Evolutionary conservation across 495 filamentous ascomycete genomes (phyloP), one percentile per base, ranked within the genome.

Genomic region (Talaromyces nanjingensis): DNA sequence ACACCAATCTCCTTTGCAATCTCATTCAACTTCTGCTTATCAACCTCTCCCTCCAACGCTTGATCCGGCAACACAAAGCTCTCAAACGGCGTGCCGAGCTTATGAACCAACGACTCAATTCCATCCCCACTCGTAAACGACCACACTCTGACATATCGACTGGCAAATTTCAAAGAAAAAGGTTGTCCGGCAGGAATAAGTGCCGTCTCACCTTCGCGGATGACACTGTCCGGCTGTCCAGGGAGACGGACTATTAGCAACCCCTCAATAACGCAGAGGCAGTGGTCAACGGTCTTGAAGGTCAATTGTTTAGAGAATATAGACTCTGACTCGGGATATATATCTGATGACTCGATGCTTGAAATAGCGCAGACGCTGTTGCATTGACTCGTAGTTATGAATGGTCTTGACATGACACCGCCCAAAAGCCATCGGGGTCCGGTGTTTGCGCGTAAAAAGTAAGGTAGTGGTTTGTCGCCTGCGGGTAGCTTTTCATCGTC

Each of bases 61-160:
- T 42, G 37, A 42, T 42, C 37, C 37, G 37, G 37, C 37, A 42
- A 42, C 14, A 42, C 37, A 42, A 42, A 16, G 4, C 37, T 42
- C 37, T 42, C 37, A 42, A 42, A 42, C 2, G 37, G 37, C 0
- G 37, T n/a, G 3, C 37, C 37, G 14, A 42, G 37, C 14, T 42
- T 42, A n/a, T 42, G 37, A 42, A 42, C 4, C 37, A 42, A 42
- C 37, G 37, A 42, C 37, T 42, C 37, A 42, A 42, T 42, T 16
- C 78, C 78, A 69, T 77, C 69, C 7, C 78, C 78, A 67, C 77
- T 77, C 1, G 72, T 70, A 64, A 77, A 81, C 2, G 75, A 74
- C 71, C 76, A 79, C 3, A 76, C 67, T 18, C 72, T 73, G 24
- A 78, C 76, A 71, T 73, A 81, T 62, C 66, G 67, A 66, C 74